A percentile compares a stretch with the other conserved stretches of the same genome.
These are phyloP conservation scores for Xylaria multiplex DNA, from an alignment of 2,329 filamentous ascomycete genomes.

Conservation along the genomic window DNA sequence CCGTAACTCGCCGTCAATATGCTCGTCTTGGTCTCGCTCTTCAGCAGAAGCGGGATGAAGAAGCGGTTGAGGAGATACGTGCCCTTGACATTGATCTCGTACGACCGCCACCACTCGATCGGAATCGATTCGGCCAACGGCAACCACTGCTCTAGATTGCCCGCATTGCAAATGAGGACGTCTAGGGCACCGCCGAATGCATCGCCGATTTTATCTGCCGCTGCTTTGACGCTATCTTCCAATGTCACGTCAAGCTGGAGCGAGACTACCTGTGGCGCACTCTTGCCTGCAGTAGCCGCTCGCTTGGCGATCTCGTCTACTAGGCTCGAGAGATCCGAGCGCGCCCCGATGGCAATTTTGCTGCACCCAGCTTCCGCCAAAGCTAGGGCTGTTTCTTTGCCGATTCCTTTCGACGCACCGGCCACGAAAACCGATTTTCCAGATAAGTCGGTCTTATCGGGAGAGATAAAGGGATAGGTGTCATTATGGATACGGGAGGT, in stretches of 20 bases:
- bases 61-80: slow-evolving; percentile 43
- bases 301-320: slow-evolving; percentile 52
- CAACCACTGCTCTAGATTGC: slow-evolving; percentile 50
- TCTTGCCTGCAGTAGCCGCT: slow-evolving; percentile 43
- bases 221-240: slow-evolving; percentile 49
- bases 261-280: slow-evolving; percentile 46
- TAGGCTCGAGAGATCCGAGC: slow-evolving; percentile 57
- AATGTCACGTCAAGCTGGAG: slow-evolving; percentile 51
- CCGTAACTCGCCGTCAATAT: slow-evolving; percentile 55
- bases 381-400: slow-evolving; percentile 58
- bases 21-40: slow-evolving; percentile 52
- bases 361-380: slow-evolving; percentile 61
- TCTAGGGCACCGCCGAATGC: slow-evolving; percentile 49
- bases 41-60: slow-evolving; percentile 45
- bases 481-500: slow-evolving; percentile 41
- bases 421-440: slow-evolving; percentile 56
- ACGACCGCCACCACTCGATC: slow-evolving; percentile 45
- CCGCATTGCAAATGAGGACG: slow-evolving; percentile 55
- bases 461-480: slow-evolving; percentile 49
- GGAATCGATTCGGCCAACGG: slow-evolving; percentile 41
- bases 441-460: slow-evolving; percentile 39
- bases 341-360: slow-evolving; percentile 61
- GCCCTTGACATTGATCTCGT: slow-evolving; percentile 47
- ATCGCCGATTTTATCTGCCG: slow-evolving; percentile 44
- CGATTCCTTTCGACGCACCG: slow-evolving; percentile 62